These are phyloP conservation scores for Paradendryphiella salina DNA, from an alignment of 2,329 filamentous ascomycete species.

Conservation along the genomic window DNA sequence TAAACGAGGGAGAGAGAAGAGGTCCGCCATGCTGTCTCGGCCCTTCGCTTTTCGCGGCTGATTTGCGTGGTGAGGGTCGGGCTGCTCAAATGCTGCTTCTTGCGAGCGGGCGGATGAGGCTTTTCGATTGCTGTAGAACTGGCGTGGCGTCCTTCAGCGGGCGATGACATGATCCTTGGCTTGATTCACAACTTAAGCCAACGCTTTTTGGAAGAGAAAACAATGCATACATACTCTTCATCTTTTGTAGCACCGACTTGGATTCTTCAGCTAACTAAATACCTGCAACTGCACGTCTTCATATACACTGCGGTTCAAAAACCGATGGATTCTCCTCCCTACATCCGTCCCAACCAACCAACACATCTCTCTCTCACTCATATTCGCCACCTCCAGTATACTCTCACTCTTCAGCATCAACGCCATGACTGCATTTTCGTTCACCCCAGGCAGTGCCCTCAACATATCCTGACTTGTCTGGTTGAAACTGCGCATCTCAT, in stretches of 20 bases:
- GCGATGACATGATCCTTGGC: too few species aligned
- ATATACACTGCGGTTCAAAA: slow-evolving; percentile 71
- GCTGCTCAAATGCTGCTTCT: slow-evolving; percentile 48
- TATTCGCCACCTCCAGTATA: slow-evolving; percentile 82
- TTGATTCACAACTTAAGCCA: not conserved
- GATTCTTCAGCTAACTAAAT: slow-evolving; percentile 11
- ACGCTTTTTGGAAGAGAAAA: slow-evolving; percentile 7
- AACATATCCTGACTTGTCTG: slow-evolving; percentile 90
- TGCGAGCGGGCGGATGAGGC: slow-evolving; percentile 44
- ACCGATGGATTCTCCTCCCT: slow-evolving; percentile 73
- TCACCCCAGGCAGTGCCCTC: slow-evolving; percentile 76
- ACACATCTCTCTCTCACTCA: slow-evolving; percentile 72
- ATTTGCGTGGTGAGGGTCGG: slow-evolving; percentile 25
- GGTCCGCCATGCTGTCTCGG: slow-evolving; percentile 47
- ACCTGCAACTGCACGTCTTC: slow-evolving; percentile 35
- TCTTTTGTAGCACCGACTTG: not conserved
- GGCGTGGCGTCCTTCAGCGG: too few species aligned
- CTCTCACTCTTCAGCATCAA: slow-evolving; percentile 74
- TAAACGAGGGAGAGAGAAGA: slow-evolving; percentile 47
- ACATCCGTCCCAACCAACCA: slow-evolving; percentile 76
- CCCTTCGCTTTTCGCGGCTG: slow-evolving; percentile 17
- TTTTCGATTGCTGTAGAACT: not conserved
- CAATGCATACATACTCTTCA: slow-evolving; percentile 8
- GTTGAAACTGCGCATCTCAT: slow-evolving; percentile 72
- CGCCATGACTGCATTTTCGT: slow-evolving; percentile 71